phyloP scores from a whole-genome alignment of 768 basidiomycete species.

The Podaxis sp. region DNA sequence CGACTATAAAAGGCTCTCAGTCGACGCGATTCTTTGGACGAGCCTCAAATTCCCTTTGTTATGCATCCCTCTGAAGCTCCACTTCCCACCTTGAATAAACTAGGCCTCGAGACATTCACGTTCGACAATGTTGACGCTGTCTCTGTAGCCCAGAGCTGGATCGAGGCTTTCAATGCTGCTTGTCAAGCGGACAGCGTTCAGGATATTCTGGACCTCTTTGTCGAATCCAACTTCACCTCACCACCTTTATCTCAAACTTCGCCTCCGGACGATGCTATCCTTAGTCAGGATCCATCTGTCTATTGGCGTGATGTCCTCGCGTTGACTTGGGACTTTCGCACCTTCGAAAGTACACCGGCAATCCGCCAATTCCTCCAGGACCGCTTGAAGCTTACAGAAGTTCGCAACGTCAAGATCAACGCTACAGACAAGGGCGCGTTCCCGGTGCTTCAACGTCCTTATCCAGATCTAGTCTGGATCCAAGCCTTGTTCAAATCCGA shows the following conservation, averaged over 20 bases:
- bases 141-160: constrained; percentile 40
- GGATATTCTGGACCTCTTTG: constrained; percentile 34
- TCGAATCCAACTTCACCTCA: constrained; percentile 28
- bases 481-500: constrained; percentile 58
- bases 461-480: constrained; percentile 58
- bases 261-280: constrained; percentile 9
- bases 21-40: background rate
- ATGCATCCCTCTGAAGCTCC: constrained; percentile 25
- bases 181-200: constrained; percentile 33
- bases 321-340: constrained; percentile 64
- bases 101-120: constrained; percentile 25
- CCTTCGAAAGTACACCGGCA: constrained; percentile 43
- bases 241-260: constrained; percentile 10
- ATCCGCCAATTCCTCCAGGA: constrained; percentile 48
- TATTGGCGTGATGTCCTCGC: constrained; percentile 65
- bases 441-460: constrained; percentile 36
- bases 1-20: constrained; percentile 3
- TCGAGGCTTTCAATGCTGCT: constrained; percentile 35
- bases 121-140: constrained; percentile 35
- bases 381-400: constrained; percentile 33
- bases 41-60: background rate
- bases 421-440: constrained; percentile 18
- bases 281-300: constrained; percentile 22
- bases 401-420: constrained; percentile 27
- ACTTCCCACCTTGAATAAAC: constrained; percentile 30